These are phyloP conservation scores for Apocynum venetum DNA, from an alignment of 257 asterid genomes.

Conservation along the genomic window DNA sequence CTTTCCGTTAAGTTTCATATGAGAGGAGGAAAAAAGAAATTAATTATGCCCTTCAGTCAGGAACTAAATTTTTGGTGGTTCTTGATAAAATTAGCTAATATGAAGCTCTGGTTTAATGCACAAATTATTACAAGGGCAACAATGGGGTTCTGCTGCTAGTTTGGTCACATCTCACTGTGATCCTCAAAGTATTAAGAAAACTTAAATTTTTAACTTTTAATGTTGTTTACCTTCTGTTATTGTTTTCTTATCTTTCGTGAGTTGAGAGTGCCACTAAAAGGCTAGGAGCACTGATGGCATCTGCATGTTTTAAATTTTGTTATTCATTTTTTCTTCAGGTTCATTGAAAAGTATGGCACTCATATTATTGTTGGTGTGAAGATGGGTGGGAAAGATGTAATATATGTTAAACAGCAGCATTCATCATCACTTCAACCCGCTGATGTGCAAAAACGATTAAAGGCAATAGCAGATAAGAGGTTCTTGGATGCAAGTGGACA, in stretches of 20 bases:
- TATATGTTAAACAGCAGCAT: conserved; percentile 88
- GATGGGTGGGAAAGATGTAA: conserved; percentile 98
- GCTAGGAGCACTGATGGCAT: background rate
- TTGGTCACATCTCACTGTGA: background rate
- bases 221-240: background rate
- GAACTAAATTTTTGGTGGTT: background rate
- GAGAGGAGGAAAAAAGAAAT: background rate
- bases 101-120: background rate
- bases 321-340: conserved; percentile 43
- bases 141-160: background rate
- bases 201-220: background rate
- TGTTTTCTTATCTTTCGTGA: background rate
- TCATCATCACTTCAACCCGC: conserved; percentile 79
- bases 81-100: background rate
- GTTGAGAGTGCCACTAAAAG: background rate
- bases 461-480: conserved; percentile 82
- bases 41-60: background rate
- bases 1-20: background rate
- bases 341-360: conserved; percentile 87
- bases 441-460: conserved; percentile 80
- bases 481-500: conserved; percentile 60
- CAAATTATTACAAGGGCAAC: background rate
- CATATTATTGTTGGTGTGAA: conserved; percentile 88
- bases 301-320: background rate
- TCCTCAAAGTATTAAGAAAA: background rate